Base-by-base conservation (phyloP, 2,329 filamentous ascomycete species). In the Botrytis fabae region DNA sequence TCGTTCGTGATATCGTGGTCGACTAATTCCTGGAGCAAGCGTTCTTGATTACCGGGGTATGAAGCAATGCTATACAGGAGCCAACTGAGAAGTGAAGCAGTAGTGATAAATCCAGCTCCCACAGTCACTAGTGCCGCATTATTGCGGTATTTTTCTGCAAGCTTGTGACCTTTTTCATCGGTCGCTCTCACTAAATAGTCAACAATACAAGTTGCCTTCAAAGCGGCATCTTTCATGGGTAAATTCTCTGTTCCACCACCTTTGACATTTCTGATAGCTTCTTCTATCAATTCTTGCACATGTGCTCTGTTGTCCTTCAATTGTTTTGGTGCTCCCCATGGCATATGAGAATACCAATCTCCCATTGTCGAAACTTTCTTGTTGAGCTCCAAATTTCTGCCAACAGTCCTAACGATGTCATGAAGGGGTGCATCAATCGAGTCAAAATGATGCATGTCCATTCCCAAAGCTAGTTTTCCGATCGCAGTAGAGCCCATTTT, bases 41-140 rank as follows among this genome's bases (percentile, higher is more conserved):
- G 79, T 4, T 83, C 84, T 73, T 86, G 85, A 76, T 83, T 82
- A 2, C 83, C 84, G 0, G 81, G 79, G 71, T 86, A 86, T 2
- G 80, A 80, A 20, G 81, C 80, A 16, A 85, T 79, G 3, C 81
- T 80, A 76, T 83, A 86, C 22, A 86, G 79, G 6, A 84, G 77
- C 85, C 85, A 86, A 14, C 84, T 84, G 5, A 86, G 81, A 1
- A 86, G 81, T 4, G 83, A 82, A 35, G 82, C 82, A 2, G 83
- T 86, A 0, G 85, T 86, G 2, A 82, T 84, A 75, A 86, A 86
- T 5, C 85, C 85, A 16, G 85, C 85, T 16, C 79, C 85, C 6
- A 81, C 81, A 2, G 80, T 81, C 1, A 85, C 83, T 16, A 85
- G 77, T 4, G 84, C 76, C 18, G 74, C 74, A 2, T 38, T 48